Percentiles rank a stretch among this genome's conserved stretches.
Evolutionary conservation across 768 basidiomycete species (phyloP).

Genomic region (Gloeophyllum trabeum): DNA sequence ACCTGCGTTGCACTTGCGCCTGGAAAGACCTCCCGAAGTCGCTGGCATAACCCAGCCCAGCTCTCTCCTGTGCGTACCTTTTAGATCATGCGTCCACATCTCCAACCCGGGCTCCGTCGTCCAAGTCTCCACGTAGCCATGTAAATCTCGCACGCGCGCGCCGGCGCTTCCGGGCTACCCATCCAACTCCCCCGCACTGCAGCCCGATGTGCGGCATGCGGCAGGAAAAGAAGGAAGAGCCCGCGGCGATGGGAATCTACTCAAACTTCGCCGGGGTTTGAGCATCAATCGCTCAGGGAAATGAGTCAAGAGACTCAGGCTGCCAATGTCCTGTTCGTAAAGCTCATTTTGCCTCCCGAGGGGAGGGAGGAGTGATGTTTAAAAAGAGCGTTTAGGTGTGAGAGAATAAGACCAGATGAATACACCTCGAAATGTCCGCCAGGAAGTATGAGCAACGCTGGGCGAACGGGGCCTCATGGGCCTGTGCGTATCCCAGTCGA

Average conservation of each 20-base stretch:
- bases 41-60: conserved; percentile 6
- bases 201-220: too few relatives aligned
- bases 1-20: conserved; percentile 12
- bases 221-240: conserved; percentile 18
- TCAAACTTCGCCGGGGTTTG: conserved; percentile 42
- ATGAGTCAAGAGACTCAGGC: conserved; percentile 35
- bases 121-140: conserved; percentile 35
- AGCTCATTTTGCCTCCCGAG: conserved; percentile 18
- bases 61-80: conserved; percentile 25
- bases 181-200: conserved; percentile 17
- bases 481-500: conserved; percentile 25
- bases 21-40: conserved; percentile 4
- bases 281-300: conserved; percentile 16
- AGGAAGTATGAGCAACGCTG: conserved; percentile 21
- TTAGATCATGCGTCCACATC: conserved; percentile 3
- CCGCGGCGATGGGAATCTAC: conserved; percentile 41
- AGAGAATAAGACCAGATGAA: too few relatives aligned
- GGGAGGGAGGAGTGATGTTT: conserved; percentile 11
- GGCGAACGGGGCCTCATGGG: conserved; percentile 15
- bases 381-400: too few relatives aligned
- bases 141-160: conserved; percentile 38
- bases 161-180: conserved; percentile 39
- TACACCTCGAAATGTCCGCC: too few relatives aligned
- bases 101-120: conserved; percentile 10
- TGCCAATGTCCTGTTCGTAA: conserved; percentile 27